Percentiles rank a stretch among this genome's conserved stretches.
These are phyloP conservation scores for Solanum piurae DNA, from an alignment of 257 asterid genomes.

Conservation along the genomic window DNA sequence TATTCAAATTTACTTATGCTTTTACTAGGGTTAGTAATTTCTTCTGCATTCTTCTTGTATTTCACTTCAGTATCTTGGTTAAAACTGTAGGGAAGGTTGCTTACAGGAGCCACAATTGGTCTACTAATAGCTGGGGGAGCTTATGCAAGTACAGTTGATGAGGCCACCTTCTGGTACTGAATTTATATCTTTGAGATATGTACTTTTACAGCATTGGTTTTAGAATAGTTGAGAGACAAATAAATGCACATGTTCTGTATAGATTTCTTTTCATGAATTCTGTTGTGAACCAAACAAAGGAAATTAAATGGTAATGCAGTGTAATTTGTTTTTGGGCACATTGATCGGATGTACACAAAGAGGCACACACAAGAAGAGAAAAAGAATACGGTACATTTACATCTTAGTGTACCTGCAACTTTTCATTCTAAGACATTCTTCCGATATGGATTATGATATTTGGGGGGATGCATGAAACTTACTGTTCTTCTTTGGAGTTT, in stretches of 20 bases:
- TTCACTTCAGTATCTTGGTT: neutral
- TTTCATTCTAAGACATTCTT: neutral
- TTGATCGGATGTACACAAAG: neutral
- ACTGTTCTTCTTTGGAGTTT: neutral
- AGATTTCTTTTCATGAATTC: neutral
- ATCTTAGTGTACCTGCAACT: neutral
- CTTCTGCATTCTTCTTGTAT: neutral
- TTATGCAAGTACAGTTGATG: conserved; percentile 97
- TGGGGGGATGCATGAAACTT: neutral
- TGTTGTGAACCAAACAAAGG: neutral
- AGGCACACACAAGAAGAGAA: neutral
- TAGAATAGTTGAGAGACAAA: neutral
- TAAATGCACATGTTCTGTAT: neutral
- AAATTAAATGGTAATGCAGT: neutral
- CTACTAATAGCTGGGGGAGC: conserved; percentile 92
- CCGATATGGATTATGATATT: neutral
- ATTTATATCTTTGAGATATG: neutral
- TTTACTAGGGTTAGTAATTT: neutral
- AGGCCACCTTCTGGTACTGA: conserved; percentile 90
- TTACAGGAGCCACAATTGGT: conserved; percentile 82
- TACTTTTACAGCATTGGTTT: neutral
- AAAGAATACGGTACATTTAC: neutral
- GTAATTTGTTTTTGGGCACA: neutral
- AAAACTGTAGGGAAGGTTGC: conserved; percentile 74
- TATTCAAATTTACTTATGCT: neutral